Evolutionary conservation across 129 eudicot species (phyloP).

Genomic region (Tagetes patula): DNA sequence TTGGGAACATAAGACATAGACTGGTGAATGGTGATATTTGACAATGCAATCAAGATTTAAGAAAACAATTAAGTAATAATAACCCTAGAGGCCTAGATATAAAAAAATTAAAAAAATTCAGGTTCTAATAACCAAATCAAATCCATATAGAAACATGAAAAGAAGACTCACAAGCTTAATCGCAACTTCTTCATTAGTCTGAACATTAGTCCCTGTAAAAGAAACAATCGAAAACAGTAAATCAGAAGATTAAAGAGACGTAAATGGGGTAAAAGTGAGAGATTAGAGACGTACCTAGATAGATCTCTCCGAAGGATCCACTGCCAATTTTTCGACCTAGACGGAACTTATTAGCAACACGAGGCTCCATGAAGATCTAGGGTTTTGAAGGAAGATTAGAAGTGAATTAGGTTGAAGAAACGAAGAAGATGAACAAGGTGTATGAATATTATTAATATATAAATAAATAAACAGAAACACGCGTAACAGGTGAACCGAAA

Average conservation of each 20-base stretch:
- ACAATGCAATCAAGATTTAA: conserved; percentile 2
- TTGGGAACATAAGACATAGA: not conserved
- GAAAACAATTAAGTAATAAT: no score
- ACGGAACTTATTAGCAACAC: conserved; percentile 89
- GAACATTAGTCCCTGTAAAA: conserved; percentile 78
- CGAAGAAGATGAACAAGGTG: conserved; percentile 17
- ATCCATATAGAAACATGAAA: not conserved
- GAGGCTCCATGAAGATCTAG: conserved; percentile 78
- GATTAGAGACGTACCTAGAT: conserved; percentile 54
- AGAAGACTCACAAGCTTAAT: conserved; percentile 79
- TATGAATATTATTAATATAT: conserved; percentile 1
- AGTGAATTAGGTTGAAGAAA: conserved; percentile 34
- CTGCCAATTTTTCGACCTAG: conserved; percentile 94
- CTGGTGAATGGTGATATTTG: no score
- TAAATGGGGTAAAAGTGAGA: not conserved
- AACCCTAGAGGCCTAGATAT: conserved; percentile 8
- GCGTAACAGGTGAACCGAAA: conserved; percentile 28
- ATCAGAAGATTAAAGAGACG: not conserved
- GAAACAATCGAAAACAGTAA: not conserved
- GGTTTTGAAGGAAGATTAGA: conserved; percentile 13
- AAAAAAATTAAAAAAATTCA: conserved; percentile 5
- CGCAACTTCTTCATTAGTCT: conserved; percentile 94
- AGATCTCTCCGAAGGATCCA: conserved; percentile 98
- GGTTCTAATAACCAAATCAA: conserved; percentile 6
- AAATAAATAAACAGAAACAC: conserved; percentile 17